Evolutionary conservation across 345 rosid genomes (phyloP).

Genomic region (Citrus sp.): DNA sequence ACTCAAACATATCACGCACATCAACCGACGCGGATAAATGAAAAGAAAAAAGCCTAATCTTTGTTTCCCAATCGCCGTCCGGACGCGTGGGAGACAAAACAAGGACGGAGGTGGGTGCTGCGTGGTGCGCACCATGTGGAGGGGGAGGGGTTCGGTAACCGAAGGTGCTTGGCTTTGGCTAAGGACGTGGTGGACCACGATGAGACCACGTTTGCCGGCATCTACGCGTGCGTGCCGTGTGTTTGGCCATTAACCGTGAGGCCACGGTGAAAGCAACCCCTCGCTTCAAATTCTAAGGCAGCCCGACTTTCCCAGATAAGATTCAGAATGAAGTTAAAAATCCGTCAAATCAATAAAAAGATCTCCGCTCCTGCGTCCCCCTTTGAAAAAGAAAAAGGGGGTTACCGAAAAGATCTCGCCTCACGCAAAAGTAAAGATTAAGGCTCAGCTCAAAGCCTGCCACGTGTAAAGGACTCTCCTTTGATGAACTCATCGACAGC

Average conservation of each 20-base stretch:
- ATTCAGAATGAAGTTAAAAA: not conserved
- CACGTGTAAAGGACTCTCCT: constrained; percentile 4
- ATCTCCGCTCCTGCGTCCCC: too few species aligned
- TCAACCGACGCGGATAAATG: not conserved
- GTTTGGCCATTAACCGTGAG: not conserved
- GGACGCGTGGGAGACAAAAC: not conserved
- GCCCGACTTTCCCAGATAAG: not conserved
- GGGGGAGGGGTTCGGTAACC: not conserved
- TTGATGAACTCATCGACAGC: not conserved
- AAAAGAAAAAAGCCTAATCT: not conserved
- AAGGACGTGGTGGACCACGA: not conserved
- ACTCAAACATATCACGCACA: not conserved
- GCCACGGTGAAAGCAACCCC: not conserved
- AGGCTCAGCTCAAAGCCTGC: not conserved
- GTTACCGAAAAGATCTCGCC: not conserved
- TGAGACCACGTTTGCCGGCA: constrained; percentile 12
- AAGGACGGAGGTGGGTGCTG: not conserved
- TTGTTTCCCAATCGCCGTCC: not conserved
- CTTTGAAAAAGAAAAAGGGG: not conserved
- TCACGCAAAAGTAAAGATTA: too few species aligned
- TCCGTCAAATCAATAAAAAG: too few species aligned
- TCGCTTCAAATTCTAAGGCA: too few species aligned
- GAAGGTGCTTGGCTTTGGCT: not conserved
- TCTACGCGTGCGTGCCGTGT: not conserved
- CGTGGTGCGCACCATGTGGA: constrained; percentile 6